A percentile compares a stretch with the other conserved stretches of the same genome.
Conservation (phyloP, 768 basidiomycete genomes). For the Pulveroboletus sp. region DNA sequence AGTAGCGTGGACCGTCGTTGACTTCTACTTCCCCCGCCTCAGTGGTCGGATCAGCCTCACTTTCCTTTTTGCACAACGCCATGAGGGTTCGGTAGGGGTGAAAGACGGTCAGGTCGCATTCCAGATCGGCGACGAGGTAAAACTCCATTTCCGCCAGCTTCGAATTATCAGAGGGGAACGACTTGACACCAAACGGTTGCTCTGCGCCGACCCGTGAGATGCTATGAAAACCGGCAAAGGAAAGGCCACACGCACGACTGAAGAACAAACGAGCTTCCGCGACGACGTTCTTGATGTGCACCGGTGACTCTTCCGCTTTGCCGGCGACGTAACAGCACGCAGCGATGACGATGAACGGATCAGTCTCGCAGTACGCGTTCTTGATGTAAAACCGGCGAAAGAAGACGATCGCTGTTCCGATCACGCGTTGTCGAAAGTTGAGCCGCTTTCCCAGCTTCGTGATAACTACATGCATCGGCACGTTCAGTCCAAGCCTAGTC, state of each 20-base stretch:
- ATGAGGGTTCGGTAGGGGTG: slow-evolving; percentile 92
- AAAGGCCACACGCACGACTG: slow-evolving; percentile 46
- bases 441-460: slow-evolving; percentile 84
- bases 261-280: slow-evolving; percentile 78
- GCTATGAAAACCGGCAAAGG: background rate
- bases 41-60: slow-evolving; percentile 41
- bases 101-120: slow-evolving; percentile 90
- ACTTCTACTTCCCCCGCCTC: slow-evolving; percentile 54
- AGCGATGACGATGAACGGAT: slow-evolving; percentile 87
- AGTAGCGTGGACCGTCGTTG: slow-evolving; percentile 61
- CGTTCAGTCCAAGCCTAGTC: too few relatives aligned
- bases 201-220: slow-evolving; percentile 30
- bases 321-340: slow-evolving; percentile 96
- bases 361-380: slow-evolving; percentile 93
- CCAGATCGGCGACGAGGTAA: slow-evolving; percentile 93
- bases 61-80: slow-evolving; percentile 64
- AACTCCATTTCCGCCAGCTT: slow-evolving; percentile 99
- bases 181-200: slow-evolving; percentile 67
- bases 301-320: slow-evolving; percentile 94
- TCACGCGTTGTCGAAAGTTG: slow-evolving; percentile 79
- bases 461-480: too few relatives aligned
- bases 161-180: slow-evolving; percentile 84
- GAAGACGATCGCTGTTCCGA: slow-evolving; percentile 92
- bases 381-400: slow-evolving; percentile 97
- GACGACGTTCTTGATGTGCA: slow-evolving; percentile 91